Base-by-base conservation (phyloP, 2,329 filamentous ascomycete species). In the Claviceps africana region DNA sequence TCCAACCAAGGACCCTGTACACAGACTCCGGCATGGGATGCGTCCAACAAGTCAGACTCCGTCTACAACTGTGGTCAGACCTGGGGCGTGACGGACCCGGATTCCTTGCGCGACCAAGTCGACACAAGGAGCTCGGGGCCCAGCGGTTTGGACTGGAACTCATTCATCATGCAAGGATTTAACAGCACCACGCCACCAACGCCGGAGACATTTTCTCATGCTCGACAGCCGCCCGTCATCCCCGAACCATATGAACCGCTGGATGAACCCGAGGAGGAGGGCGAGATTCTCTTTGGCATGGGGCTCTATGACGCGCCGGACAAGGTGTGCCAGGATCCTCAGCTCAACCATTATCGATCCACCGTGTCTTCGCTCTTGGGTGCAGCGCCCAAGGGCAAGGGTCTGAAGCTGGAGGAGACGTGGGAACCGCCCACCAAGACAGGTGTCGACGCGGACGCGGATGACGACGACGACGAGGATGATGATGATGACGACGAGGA, bases 331-430 rank as follows among this genome's bases (percentile, higher is more conserved):
- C 67, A 70, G 21, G 75, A 77, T 52, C 69, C 73, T 31, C 69
- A 73, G 49, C 63, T 78, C 51, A 69, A 79, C 65, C 73, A 77
- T 67, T 74, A 81, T 67, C 64, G 73, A 48, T 73, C 73, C 5
- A 76, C 76, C 28, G 72, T 79, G 53, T 74, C 72, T 37, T 73
- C 74, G 28, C 64, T 86, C 19, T 66, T 82, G 47, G 76, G 76
- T 25, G 68, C 76, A 8, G 64, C 71, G 1, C 70, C 76, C 3
- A 73, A 70, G 19, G 85, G 86, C 53, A 87, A 88, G 65, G 86
- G 86, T 0, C 70, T 91, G 58, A 91, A 89, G 64, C 71, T 93
- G 3, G 86, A 91, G 66, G 86, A 90, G 64, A 86, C 85, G 0
- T 91, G 77, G 85, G 83, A 80, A 65, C 86, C 76, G 19, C 83